Conservation (phyloP, 192 early-diverging fungal genomes). For the Dimargaris cristalligena region DNA sequence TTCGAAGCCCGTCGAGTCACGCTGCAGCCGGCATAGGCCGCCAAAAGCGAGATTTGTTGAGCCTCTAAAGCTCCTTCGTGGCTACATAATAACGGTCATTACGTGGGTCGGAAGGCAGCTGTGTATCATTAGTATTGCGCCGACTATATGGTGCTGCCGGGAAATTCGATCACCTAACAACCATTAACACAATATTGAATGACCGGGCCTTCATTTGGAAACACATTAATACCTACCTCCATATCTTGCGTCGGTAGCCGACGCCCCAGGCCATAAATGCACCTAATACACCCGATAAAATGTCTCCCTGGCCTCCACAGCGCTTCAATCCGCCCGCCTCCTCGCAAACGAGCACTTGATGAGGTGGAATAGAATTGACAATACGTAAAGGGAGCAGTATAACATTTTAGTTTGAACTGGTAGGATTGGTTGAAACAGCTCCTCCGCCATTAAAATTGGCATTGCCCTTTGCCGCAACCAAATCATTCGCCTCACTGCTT, state of each 20-base stretch:
- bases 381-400: no score
- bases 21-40: constrained; percentile 7
- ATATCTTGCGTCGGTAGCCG: constrained; percentile 36
- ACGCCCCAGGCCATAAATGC: constrained; percentile 80
- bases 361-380: no score
- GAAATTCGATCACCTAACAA: background rate
- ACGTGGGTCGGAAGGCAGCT: background rate
- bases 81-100: background rate
- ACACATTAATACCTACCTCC: constrained; percentile 22
- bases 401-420: no score
- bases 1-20: background rate
- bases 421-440: no score
- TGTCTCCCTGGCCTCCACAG: constrained; percentile 93
- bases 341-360: constrained; percentile 39
- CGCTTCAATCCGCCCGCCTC: constrained; percentile 57
- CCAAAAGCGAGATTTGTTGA: background rate
- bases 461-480: no score
- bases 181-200: background rate
- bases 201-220: background rate
- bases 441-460: no score
- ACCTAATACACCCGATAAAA: constrained; percentile 67
- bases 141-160: background rate
- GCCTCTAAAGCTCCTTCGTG: background rate
- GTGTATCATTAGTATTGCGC: background rate
- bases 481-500: constrained; percentile 10